A percentile compares a stretch with the other conserved stretches of the same genome.
Evolutionary conservation across 2,329 filamentous ascomycete species (phyloP).

Genomic region (Canariomyces notabilis): DNA sequence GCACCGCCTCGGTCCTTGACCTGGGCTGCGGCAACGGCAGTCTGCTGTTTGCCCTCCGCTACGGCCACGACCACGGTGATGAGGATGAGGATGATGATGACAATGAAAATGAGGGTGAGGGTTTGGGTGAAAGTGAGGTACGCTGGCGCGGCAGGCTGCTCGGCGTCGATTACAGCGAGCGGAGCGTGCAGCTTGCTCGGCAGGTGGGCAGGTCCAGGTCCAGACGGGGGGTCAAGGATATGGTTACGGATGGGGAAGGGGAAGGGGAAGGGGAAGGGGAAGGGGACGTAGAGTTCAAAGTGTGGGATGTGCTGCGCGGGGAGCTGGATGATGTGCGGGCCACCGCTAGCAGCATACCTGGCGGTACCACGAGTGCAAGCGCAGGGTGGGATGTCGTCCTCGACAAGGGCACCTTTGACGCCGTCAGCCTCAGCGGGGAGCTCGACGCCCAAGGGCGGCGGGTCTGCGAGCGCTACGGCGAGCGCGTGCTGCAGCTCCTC

Average conservation of each 20-base stretch:
- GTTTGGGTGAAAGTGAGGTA: too few relatives aligned
- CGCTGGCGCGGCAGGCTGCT: constrained; percentile 65
- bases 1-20: constrained; percentile 65
- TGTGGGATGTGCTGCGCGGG: constrained; percentile 60
- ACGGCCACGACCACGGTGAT: too few relatives aligned
- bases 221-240: constrained; percentile 26
- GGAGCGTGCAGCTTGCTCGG: constrained; percentile 68
- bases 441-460: constrained; percentile 48
- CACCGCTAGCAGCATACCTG: background rate
- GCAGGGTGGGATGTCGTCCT: constrained; percentile 81
- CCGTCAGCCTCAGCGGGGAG: constrained; percentile 70
- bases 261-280: constrained; percentile 11
- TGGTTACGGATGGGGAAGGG: constrained; percentile 20
- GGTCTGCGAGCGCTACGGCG: constrained; percentile 70
- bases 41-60: constrained; percentile 74
- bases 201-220: constrained; percentile 48
- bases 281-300: constrained; percentile 37
- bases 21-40: constrained; percentile 93
- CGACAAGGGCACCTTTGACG: constrained; percentile 99
- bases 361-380: background rate
- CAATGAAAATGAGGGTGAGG: too few relatives aligned
- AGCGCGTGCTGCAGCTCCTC: constrained; percentile 63
- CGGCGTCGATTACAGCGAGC: constrained; percentile 80
- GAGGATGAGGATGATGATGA: too few relatives aligned
- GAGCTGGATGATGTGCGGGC: constrained; percentile 31